Base-by-base conservation (phyloP, 1,284 basidiomycete species). In the Tilletia setariae region DNA sequence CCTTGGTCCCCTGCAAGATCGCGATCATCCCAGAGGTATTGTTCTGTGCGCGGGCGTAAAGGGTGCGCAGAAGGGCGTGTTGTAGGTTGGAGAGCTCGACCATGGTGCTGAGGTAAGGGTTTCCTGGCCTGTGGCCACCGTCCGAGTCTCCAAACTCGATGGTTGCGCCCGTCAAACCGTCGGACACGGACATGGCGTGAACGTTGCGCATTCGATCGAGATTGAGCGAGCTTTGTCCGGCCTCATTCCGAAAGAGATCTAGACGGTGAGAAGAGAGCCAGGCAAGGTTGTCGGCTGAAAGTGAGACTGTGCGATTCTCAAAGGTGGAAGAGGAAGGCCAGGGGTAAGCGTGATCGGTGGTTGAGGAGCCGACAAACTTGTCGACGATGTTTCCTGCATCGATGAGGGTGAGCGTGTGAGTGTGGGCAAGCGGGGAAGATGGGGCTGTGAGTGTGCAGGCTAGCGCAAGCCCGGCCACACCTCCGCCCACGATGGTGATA, bases 1-100 rank as follows among this genome's bases (percentile, higher is more conserved):
- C 91, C 75, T 87, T 90, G 61, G 87, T 87, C 56, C 87, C 87
- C 77, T 92, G 89, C 15, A 89, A 74, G 1, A 93, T 74, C 46
- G 87, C 82, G 0, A 91, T 83, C 7, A 78, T 79, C 35, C 6
- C 35, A 11, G 35, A 40, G 11, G 6, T 40, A 82, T 78, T 40
- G 19, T 15, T 30, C 82, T 79, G 32, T 63, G 56, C 56, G 68
- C 42, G 40, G 49, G 76, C 66, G 56, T 75, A 67, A 21, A 82
- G 69, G 46, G 61, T 74, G 25, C 70, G 70, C 19, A 79, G 71
- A 68, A 82, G 73, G n/a, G 79, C 80, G 67, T 81, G 79, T 64
- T 81, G 79, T 21, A 81, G 66, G 56, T 80, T 82, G 46, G 70
- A 70, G 49, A 81, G 73, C 62, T 82, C 80, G 16, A 82, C 78